These are phyloP conservation scores for Rubus parviflorus DNA, from an alignment of 306 rosid species.

Conservation along the genomic window DNA sequence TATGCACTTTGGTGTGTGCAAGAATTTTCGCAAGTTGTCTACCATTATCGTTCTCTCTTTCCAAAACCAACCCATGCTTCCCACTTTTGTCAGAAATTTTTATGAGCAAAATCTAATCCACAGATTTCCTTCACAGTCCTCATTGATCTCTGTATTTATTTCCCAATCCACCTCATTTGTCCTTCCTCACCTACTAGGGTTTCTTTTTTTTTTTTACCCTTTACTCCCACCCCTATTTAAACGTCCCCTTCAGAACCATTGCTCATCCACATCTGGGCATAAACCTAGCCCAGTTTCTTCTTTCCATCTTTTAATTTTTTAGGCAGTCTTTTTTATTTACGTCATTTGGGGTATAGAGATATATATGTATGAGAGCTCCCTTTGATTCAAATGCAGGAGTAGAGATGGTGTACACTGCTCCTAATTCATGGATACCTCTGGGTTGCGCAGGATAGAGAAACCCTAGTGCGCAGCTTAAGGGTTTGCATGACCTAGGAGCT, in stretches of 20 bases:
- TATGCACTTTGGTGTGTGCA: no score
- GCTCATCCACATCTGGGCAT: background rate
- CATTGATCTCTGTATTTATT: constrained; percentile 18
- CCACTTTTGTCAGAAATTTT: constrained; percentile 4
- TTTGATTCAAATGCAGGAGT: constrained; percentile 32
- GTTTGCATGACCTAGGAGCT: constrained; percentile 48
- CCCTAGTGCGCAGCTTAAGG: constrained; percentile 28
- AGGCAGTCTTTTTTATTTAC: background rate
- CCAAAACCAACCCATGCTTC: constrained; percentile 9
- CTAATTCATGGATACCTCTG: constrained; percentile 45
- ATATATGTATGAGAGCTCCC: constrained; percentile 33
- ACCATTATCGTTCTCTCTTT: constrained; percentile 17
- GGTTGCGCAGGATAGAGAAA: constrained; percentile 23
- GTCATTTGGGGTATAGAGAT: background rate
- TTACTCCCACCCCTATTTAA: constrained; percentile 10
- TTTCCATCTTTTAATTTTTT: background rate
- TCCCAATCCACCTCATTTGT: constrained; percentile 1
- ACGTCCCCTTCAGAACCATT: background rate
- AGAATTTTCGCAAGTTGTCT: background rate
- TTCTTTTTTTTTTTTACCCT: background rate
- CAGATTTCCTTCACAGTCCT: constrained; percentile 18
- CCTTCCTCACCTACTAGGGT: constrained; percentile 31
- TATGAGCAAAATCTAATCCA: constrained; percentile 16
- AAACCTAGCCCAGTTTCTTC: background rate
- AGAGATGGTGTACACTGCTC: constrained; percentile 31